phyloP scores from a whole-genome alignment of 2,329 filamentous ascomycete species.

The Hypoxylon sp. region DNA sequence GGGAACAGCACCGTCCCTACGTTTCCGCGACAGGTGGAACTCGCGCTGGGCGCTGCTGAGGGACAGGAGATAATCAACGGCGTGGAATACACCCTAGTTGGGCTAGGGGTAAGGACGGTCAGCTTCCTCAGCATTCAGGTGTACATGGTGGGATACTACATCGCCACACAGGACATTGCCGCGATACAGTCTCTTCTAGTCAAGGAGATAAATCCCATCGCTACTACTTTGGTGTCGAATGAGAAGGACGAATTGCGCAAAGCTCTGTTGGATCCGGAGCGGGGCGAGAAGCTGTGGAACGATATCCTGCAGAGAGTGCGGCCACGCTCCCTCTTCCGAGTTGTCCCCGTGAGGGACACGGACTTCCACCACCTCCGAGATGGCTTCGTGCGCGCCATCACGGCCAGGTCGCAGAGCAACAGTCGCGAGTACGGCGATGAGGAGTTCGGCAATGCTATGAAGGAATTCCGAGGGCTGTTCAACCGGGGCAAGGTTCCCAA shows the following conservation, averaged over 20 bases:
- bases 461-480: constrained; percentile 83
- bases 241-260: constrained; percentile 80
- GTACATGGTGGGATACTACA: constrained; percentile 92
- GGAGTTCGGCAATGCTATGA: constrained; percentile 76
- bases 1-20: constrained; percentile 81
- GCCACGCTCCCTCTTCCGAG: constrained; percentile 80
- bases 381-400: constrained; percentile 87
- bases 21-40: constrained; percentile 76
- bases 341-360: constrained; percentile 91
- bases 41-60: constrained; percentile 53
- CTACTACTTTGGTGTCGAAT: constrained; percentile 81
- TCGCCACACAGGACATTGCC: constrained; percentile 83
- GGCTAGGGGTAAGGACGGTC: constrained; percentile 86
- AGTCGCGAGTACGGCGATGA: constrained; percentile 71
- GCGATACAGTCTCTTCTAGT: constrained; percentile 81
- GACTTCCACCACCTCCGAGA: constrained; percentile 94
- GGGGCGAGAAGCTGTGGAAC: constrained; percentile 79
- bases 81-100: constrained; percentile 85
- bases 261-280: constrained; percentile 72
- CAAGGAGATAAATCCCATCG: constrained; percentile 76
- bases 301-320: constrained; percentile 70
- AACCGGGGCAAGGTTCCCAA: constrained; percentile 82
- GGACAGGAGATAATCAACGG: constrained; percentile 48
- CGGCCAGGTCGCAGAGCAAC: constrained; percentile 70
- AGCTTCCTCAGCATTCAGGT: constrained; percentile 91